Evolutionary conservation across 1,284 basidiomycete species (phyloP).

Genomic region (Leccinum cinnamomeum): DNA sequence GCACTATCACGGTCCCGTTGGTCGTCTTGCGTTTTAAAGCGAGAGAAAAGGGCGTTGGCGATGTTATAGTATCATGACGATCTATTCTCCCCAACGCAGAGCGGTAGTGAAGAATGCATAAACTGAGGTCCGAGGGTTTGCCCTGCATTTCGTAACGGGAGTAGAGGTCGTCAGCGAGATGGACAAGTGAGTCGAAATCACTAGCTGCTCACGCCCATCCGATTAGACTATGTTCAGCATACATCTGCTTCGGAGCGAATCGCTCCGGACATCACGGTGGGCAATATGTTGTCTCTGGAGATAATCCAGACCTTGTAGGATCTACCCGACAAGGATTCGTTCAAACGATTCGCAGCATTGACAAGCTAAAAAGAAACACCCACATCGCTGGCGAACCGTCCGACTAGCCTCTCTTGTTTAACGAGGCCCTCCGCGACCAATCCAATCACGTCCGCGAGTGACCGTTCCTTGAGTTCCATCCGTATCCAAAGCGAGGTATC

Average conservation of each 20-base stretch:
- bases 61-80: constrained; percentile 17
- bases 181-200: constrained; percentile 28
- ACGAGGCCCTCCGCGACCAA: constrained; percentile 58
- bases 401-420: constrained; percentile 64
- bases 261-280: constrained; percentile 77
- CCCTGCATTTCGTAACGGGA: constrained; percentile 23
- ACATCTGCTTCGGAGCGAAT: constrained; percentile 31
- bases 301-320: constrained; percentile 61
- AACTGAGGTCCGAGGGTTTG: constrained; percentile 20
- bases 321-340: constrained; percentile 38
- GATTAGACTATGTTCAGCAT: background rate
- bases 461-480: constrained; percentile 85
- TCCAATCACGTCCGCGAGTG: constrained; percentile 72
- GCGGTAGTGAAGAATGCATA: constrained; percentile 30
- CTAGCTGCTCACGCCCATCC: constrained; percentile 24
- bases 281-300: constrained; percentile 64
- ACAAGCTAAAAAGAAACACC: constrained; percentile 33
- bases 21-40: too few relatives aligned
- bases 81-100: constrained; percentile 28
- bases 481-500: constrained; percentile 67
- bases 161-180: constrained; percentile 29
- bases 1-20: too few relatives aligned
- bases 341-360: background rate
- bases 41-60: too few relatives aligned
- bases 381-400: constrained; percentile 72